Percentiles rank a stretch among this genome's conserved stretches.
Evolutionary conservation across 345 rosid genomes (phyloP).

Genomic region (Gossypioides kirkii): DNA sequence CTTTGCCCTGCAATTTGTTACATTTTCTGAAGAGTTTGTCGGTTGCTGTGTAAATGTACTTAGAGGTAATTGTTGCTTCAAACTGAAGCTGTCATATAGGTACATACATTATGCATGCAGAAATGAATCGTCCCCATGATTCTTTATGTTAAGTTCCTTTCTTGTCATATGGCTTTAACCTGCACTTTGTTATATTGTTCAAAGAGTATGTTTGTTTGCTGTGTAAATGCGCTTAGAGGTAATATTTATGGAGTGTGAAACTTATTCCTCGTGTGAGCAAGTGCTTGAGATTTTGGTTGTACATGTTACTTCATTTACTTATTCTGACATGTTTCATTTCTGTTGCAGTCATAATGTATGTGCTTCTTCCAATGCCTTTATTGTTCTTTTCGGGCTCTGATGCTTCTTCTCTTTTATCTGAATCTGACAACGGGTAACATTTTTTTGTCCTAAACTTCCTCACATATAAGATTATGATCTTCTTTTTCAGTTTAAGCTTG

Average conservation of each 20-base stretch:
- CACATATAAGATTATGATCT: background rate
- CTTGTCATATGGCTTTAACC: background rate
- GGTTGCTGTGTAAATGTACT: background rate
- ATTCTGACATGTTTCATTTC: slow-evolving; percentile 6
- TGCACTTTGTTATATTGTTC: background rate
- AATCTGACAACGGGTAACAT: slow-evolving; percentile 57
- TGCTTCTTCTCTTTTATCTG: slow-evolving; percentile 49
- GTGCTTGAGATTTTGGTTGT: background rate
- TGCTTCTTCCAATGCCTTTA: slow-evolving; percentile 91
- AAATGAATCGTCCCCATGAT: background rate
- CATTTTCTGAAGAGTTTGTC: too few species aligned
- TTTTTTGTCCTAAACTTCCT: background rate
- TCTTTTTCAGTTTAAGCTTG: background rate
- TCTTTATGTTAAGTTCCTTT: background rate
- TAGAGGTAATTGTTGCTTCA: background rate
- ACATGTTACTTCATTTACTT: background rate
- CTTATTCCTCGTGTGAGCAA: background rate
- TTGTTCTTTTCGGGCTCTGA: slow-evolving; percentile 81
- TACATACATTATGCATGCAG: background rate
- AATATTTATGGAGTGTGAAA: background rate
- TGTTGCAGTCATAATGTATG: slow-evolving; percentile 81
- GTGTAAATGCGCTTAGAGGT: background rate
- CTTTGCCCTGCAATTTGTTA: background rate
- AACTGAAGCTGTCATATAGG: background rate
- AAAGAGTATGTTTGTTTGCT: background rate